These are phyloP conservation scores for Paramecium bursaria DNA, from an alignment of 73 alveolate species.

Conservation along the genomic window DNA sequence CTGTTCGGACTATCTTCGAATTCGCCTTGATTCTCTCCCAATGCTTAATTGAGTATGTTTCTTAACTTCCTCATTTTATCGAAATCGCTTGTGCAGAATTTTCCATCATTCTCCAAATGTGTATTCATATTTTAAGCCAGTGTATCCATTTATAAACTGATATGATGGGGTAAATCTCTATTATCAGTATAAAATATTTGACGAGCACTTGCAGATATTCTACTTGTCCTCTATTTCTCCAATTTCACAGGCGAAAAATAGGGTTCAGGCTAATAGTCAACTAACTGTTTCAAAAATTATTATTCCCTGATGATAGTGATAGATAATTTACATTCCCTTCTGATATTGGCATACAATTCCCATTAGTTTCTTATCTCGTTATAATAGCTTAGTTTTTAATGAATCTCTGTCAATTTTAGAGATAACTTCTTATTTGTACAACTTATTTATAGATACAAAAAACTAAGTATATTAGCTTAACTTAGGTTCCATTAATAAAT, in stretches of 20 bases:
- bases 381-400: background rate
- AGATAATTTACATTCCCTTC: background rate
- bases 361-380: background rate
- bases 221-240: background rate
- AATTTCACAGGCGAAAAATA: too few species aligned
- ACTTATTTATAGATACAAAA: background rate
- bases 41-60: background rate
- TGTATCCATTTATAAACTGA: background rate
- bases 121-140: background rate
- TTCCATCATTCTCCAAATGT: constrained; percentile 18
- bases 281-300: background rate
- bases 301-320: background rate
- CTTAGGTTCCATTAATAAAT: constrained; percentile 43
- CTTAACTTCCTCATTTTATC: background rate
- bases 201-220: constrained; percentile 9
- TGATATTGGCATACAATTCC: background rate
- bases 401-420: background rate
- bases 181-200: background rate
- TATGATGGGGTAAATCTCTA: background rate
- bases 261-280: too few species aligned
- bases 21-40: background rate
- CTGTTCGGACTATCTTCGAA: constrained; percentile 6
- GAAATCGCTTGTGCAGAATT: background rate
- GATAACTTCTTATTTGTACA: background rate
- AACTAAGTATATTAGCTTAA: constrained; percentile 22